Conservation (phyloP, 2,329 filamentous ascomycete species). For the Aureobasidium sp. region DNA sequence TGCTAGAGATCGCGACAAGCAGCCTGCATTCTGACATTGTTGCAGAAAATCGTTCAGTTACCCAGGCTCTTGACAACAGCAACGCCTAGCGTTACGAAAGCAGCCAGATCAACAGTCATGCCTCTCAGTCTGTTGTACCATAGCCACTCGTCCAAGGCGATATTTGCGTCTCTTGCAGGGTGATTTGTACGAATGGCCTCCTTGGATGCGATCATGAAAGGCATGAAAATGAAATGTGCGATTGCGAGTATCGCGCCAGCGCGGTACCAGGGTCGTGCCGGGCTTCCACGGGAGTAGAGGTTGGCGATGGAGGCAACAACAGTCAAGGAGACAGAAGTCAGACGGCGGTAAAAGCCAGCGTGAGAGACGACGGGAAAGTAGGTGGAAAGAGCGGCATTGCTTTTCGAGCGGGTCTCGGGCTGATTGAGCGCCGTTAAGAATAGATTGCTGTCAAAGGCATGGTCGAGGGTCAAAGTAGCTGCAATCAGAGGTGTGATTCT, state of each 20-base stretch:
- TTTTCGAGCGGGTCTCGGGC: background rate
- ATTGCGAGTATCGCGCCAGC: background rate
- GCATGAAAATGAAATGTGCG: constrained; percentile 12
- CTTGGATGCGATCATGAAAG: constrained; percentile 6
- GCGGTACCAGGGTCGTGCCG: constrained; percentile 5
- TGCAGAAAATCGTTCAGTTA: background rate
- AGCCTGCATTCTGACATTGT: background rate
- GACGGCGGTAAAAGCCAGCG: background rate
- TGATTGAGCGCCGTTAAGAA: constrained; percentile 7
- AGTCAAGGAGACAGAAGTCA: constrained; percentile 8
- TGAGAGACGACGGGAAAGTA: constrained; percentile 10
- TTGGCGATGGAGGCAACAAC: constrained; percentile 5
- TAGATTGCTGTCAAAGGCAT: constrained; percentile 9
- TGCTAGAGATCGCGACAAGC: background rate
- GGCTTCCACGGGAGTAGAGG: constrained; percentile 1
- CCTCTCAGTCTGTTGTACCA: constrained; percentile 7
- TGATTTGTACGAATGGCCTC: constrained; percentile 5
- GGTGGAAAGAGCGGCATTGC: constrained; percentile 7
- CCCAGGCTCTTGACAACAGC: constrained; percentile 13
- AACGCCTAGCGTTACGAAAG: constrained; percentile 1
- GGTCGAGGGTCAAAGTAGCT: constrained; percentile 6
- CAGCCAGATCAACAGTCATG: constrained; percentile 12
- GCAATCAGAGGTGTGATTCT: constrained; percentile 9
- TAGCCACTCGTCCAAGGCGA: constrained; percentile 10
- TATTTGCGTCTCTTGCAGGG: constrained; percentile 8